Evolutionary conservation across 1,284 basidiomycete species (phyloP).

Genomic region (Sutorius eximius): DNA sequence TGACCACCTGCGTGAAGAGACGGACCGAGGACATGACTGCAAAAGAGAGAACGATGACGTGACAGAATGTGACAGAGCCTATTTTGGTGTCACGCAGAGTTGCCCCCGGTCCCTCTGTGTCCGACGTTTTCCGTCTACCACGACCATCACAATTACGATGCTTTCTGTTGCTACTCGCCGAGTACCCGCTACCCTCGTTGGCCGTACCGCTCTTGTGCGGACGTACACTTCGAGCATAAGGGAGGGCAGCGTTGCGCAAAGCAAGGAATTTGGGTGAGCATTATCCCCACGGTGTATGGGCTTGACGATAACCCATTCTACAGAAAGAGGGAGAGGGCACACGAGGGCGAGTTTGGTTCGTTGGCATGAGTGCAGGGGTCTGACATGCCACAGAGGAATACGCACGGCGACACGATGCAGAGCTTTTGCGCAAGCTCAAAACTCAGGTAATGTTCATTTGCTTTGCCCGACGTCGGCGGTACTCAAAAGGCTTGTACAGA

Average conservation of each 20-base stretch:
- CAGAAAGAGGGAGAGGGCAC: conserved; percentile 73
- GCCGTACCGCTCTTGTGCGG: conserved; percentile 29
- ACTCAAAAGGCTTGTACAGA: conserved; percentile 37
- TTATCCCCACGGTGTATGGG: neutral
- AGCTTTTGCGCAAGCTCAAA: conserved; percentile 57
- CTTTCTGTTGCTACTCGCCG: conserved; percentile 47
- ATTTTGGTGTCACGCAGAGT: conserved; percentile 21
- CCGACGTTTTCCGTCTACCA: too few relatives aligned
- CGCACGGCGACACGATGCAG: conserved; percentile 53
- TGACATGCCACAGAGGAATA: conserved; percentile 51
- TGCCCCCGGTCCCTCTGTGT: too few relatives aligned
- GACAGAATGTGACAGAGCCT: conserved; percentile 21
- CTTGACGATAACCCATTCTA: conserved; percentile 6
- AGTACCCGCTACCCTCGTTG: conserved; percentile 39
- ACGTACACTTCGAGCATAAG: conserved; percentile 42
- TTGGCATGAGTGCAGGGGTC: too few relatives aligned
- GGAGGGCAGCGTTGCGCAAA: conserved; percentile 58
- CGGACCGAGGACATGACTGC: conserved; percentile 34
- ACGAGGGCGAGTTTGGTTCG: conserved; percentile 51
- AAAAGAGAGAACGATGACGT: conserved; percentile 27
- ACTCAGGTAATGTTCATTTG: conserved; percentile 46
- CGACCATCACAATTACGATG: conserved; percentile 36
- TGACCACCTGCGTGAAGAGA: conserved; percentile 31
- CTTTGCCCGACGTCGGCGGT: neutral
- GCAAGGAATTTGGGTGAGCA: conserved; percentile 54